phyloP scores from a whole-genome alignment of 176 grass and related monocot species.

The Pharus latifolius region DNA sequence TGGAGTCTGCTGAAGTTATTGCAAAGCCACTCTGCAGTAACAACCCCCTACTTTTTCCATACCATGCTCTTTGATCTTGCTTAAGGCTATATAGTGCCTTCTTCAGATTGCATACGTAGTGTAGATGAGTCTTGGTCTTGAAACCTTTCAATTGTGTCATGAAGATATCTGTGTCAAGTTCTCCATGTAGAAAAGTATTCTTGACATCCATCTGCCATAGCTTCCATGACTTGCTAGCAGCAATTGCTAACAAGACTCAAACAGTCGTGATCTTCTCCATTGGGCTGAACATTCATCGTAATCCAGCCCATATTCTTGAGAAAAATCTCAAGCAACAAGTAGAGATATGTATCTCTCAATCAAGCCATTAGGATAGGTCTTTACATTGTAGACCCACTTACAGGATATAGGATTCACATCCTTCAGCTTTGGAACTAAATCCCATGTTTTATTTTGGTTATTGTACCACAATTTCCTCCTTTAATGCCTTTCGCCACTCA shows the following conservation, averaged over 20 bases:
- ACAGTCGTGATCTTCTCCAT: background rate
- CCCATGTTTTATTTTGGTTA: background rate
- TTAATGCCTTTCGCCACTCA: too few species aligned
- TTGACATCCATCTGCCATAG: conserved; percentile 8
- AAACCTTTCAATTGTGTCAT: conserved; percentile 3
- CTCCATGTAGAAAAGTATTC: conserved; percentile 4
- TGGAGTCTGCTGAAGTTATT: background rate
- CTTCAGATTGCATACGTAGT: conserved; percentile 10
- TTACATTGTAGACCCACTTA: background rate
- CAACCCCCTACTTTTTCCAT: conserved; percentile 2
- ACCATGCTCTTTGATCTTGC: conserved; percentile 3
- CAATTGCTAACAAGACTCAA: background rate
- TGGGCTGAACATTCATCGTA: background rate
- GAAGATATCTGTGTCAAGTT: conserved; percentile 6
- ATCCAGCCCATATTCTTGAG: background rate
- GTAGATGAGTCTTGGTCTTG: background rate
- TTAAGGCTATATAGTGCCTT: conserved; percentile 15
- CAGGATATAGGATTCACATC: background rate
- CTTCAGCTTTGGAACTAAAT: background rate
- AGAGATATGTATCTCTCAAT: background rate
- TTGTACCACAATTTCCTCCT: too few species aligned
- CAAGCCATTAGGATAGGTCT: background rate
- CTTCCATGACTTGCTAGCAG: background rate
- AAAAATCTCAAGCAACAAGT: background rate
- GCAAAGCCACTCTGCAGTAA: background rate